Evolutionary conservation across 305 asterid genomes (phyloP).

Genomic region (Solanum chacoense): DNA sequence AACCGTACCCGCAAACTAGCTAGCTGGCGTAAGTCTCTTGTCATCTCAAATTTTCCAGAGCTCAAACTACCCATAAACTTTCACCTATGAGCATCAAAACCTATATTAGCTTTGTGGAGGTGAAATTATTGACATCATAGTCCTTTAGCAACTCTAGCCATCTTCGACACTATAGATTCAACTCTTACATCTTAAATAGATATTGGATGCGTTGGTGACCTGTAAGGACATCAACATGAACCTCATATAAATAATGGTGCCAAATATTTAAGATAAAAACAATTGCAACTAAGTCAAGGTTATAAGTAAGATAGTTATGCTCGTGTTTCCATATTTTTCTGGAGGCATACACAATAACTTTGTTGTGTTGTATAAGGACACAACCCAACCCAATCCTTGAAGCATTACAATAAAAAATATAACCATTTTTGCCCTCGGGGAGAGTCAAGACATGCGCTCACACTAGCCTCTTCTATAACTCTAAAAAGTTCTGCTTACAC

Average conservation of each 20-base stretch:
- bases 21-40: neutral
- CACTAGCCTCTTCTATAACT: neutral
- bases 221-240: neutral
- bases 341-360: neutral
- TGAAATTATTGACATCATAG: neutral
- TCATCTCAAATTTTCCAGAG: neutral
- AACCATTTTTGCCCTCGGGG: neutral
- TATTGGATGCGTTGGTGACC: neutral
- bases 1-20: neutral
- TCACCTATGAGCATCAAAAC: neutral
- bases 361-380: neutral
- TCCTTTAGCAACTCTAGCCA: neutral
- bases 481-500: neutral
- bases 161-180: neutral
- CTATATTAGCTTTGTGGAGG: neutral
- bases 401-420: neutral
- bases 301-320: neutral
- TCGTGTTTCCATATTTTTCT: neutral
- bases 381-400: neutral
- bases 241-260: neutral
- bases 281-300: neutral
- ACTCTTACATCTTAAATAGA: neutral
- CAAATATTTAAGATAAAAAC: neutral
- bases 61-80: neutral
- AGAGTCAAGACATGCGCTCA: neutral